These are phyloP conservation scores for Isabelozyma heimii DNA, from an alignment of 805 yeast genomes.

Conservation along the genomic window DNA sequence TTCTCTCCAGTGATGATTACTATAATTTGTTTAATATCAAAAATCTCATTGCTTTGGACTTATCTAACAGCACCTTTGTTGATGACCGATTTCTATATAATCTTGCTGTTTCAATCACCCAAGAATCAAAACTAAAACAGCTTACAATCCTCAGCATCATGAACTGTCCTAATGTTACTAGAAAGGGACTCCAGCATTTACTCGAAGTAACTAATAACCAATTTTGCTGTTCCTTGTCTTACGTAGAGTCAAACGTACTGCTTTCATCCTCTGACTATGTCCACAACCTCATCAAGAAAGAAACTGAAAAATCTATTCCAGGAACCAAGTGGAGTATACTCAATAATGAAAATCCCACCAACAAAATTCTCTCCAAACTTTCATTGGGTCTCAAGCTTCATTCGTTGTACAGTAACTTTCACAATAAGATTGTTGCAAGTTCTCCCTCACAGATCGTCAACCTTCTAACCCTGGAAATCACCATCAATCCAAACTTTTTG, in stretches of 20 bases:
- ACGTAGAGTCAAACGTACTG: constrained; percentile 13
- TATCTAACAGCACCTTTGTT: constrained; percentile 24
- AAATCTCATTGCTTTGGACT: constrained; percentile 24
- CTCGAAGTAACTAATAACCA: constrained; percentile 3
- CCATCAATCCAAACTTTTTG: constrained; percentile 3
- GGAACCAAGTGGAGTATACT: constrained; percentile 23
- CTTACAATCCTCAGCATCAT: constrained; percentile 20
- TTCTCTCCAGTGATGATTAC: constrained; percentile 18
- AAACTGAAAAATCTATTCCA: constrained; percentile 6
- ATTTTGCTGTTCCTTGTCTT: constrained; percentile 5
- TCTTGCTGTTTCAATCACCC: constrained; percentile 14
- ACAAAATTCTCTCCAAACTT: constrained; percentile 11
- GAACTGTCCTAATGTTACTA: constrained; percentile 17
- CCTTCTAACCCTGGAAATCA: neutral
- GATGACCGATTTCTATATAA: constrained; percentile 31
- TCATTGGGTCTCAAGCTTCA: constrained; percentile 24
- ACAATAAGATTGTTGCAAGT: constrained; percentile 3
- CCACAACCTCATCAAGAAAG: neutral
- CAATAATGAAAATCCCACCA: constrained; percentile 5
- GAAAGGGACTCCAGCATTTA: constrained; percentile 8
- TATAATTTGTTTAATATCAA: constrained; percentile 23
- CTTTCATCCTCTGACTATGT: neutral
- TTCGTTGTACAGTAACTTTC: constrained; percentile 13
- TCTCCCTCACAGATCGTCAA: neutral
- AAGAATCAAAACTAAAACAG: constrained; percentile 12